Base-by-base conservation (phyloP, 768 basidiomycete genomes). In the Polyporus arcularius region DNA sequence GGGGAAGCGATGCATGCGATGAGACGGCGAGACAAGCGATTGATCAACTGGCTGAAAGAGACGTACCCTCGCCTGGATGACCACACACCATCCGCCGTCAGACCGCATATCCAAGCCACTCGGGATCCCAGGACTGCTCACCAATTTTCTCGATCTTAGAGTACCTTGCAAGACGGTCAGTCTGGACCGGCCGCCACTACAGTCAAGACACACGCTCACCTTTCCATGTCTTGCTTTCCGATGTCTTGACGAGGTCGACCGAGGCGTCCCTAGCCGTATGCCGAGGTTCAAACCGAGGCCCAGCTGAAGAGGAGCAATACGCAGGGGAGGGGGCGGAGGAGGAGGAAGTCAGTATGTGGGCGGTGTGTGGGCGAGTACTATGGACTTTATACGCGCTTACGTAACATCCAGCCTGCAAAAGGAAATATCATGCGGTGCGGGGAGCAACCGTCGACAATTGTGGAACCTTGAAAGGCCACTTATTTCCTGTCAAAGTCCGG, bases 131-230 rank as follows among this genome's bases (percentile, higher is more conserved):
- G 5, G 14, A 66, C 65, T 67, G 88, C 92, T 79, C 78, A 97
- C 96, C 96, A 70, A 98, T 86, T 88, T 98, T 98, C 80, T 98
- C 96, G 67, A 98, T 86, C 84, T 96, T 97, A 64, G 92, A 89
- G 76, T 98, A 98, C 70, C 96, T 96, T 65, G 16, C 9, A 21
- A 8, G 7, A 18, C 18, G 42, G 30, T 49, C 40, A 48, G 50
- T 16, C 50, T 32, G 35, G 12, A 57, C 55, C 52, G 10, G 3
- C 53, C 59, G 65, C 67, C 67, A 67, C 68, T 63, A 39, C 10
- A 41, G 21, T 40, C 53, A 38, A 16, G 41, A 32, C 35, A 49
- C 16, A 26, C 35, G 57, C 65, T 55, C 55, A 71, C 70, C 68
- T 66, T 50, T 71, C 70, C 70, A 71, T 71, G 28, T 52, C 58